Evolutionary conservation across 345 rosid species (phyloP).

Genomic region (Syzygium oleosum): DNA sequence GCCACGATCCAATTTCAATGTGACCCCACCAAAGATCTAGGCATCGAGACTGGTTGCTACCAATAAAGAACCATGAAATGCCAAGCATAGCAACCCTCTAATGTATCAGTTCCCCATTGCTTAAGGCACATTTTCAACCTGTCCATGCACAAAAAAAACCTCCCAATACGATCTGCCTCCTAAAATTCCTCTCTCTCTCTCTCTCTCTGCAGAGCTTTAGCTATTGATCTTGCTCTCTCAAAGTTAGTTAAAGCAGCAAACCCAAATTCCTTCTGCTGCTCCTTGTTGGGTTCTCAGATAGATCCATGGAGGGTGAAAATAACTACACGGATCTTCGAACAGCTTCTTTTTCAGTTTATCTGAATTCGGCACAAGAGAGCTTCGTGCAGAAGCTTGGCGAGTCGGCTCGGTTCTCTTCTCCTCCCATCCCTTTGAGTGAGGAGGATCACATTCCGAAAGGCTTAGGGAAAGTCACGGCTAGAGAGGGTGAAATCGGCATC

Average conservation of each 20-base stretch:
- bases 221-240: neutral
- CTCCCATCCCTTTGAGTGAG: conserved; percentile 11
- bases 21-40: neutral
- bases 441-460: conserved; percentile 8
- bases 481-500: conserved; percentile 34
- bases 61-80: neutral
- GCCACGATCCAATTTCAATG: neutral
- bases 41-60: neutral
- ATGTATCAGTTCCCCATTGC: neutral
- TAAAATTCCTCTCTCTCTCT: neutral
- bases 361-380: conserved; percentile 17
- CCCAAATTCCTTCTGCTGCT: neutral
- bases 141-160: neutral
- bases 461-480: conserved; percentile 12
- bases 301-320: conserved; percentile 19
- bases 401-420: conserved; percentile 6
- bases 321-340: conserved; percentile 14
- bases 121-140: neutral
- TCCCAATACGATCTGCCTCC: neutral
- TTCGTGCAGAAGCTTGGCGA: conserved; percentile 21
- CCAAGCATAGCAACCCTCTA: neutral
- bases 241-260: neutral
- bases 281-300: neutral
- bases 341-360: conserved; percentile 32
- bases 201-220: neutral